Evolutionary conservation across 2,329 filamentous ascomycete species (phyloP).

Genomic region (Cytospora piceae): DNA sequence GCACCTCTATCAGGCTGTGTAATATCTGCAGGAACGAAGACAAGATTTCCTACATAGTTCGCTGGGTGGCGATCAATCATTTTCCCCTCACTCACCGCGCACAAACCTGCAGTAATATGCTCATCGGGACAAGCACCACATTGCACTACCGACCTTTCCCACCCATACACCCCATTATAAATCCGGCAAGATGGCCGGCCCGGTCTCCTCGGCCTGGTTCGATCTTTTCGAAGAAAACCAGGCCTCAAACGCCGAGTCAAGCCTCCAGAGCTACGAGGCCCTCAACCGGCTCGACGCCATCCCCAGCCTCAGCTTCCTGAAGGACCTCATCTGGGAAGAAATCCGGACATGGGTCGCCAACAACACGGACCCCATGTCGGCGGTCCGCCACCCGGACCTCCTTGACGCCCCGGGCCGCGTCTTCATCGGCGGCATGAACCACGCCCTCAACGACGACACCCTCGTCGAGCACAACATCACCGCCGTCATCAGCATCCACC

Average conservation of each 20-base stretch:
- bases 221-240: conserved; percentile 9
- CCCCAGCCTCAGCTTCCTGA: conserved; percentile 11
- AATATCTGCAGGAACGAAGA: not conserved
- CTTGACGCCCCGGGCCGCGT: conserved; percentile 17
- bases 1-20: not conserved
- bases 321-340: conserved; percentile 14
- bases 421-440: conserved; percentile 21
- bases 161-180: not conserved
- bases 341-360: conserved; percentile 22
- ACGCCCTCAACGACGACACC: conserved; percentile 20
- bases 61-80: not conserved
- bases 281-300: conserved; percentile 12
- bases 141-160: not conserved
- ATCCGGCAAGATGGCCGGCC: conserved; percentile 11
- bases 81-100: not conserved
- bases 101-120: not conserved
- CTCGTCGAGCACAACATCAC: conserved; percentile 14
- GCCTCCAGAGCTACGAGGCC: conserved; percentile 21
- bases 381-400: conserved; percentile 13
- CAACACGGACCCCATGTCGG: conserved; percentile 14
- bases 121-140: not conserved
- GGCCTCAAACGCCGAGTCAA: conserved; percentile 12
- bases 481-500: conserved; percentile 21
- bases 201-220: conserved; percentile 18
- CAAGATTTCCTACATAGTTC: not conserved